These are phyloP conservation scores for Phytophthora fragariae DNA, from an alignment of 352 stramenopile genomes.

Conservation along the genomic window DNA sequence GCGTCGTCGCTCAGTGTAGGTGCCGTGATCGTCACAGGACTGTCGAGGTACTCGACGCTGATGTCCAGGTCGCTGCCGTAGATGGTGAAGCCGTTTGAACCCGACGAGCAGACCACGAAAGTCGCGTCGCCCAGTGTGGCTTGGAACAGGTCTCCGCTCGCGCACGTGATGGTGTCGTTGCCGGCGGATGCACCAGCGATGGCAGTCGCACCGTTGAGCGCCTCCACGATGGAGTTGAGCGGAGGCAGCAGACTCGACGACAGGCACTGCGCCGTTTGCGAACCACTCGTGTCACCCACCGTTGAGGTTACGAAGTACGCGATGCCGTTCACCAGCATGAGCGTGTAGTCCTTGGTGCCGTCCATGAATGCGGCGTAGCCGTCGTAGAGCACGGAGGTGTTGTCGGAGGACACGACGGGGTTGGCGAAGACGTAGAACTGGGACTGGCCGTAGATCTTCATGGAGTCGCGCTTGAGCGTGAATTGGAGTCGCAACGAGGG, in stretches of 20 bases:
- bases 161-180: conserved; percentile 24
- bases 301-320: conserved; percentile 29
- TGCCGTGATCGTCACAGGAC: conserved; percentile 11
- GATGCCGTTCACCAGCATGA: conserved; percentile 30
- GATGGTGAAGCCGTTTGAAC: conserved; percentile 7
- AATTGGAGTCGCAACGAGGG: conserved; percentile 35
- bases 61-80: conserved; percentile 1
- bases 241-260: conserved; percentile 15
- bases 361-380: conserved; percentile 23
- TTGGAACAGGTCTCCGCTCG: conserved; percentile 25
- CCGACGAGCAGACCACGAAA: conserved; percentile 25
- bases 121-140: conserved; percentile 22
- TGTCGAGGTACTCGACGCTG: conserved; percentile 17
- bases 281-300: conserved; percentile 1
- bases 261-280: conserved; percentile 19
- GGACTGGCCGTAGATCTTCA: conserved; percentile 38
- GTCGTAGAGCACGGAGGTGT: conserved; percentile 32
- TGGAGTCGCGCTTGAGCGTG: conserved; percentile 35
- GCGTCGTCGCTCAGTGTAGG: conserved; percentile 10
- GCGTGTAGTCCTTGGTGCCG: conserved; percentile 22
- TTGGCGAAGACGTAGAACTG: conserved; percentile 40
- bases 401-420: conserved; percentile 22
- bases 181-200: conserved; percentile 1
- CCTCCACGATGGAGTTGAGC: conserved; percentile 23
- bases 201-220: conserved; percentile 11